These are phyloP conservation scores for Acacia confusa DNA, from an alignment of 306 rosid genomes.

Conservation along the genomic window DNA sequence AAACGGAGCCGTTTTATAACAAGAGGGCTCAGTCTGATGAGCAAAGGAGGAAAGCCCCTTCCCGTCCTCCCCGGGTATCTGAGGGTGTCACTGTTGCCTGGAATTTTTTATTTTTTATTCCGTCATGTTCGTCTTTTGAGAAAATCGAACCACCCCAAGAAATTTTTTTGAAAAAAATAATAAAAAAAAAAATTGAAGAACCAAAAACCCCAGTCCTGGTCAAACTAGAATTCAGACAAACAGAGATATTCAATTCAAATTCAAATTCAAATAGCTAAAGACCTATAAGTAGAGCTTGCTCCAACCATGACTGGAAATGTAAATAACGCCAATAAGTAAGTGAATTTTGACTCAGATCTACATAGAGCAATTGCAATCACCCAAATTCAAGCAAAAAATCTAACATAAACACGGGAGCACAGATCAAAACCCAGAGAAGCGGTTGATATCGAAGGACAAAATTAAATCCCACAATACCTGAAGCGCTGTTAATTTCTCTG, in stretches of 20 bases:
- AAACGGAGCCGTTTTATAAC: no score
- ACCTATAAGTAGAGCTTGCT: not conserved
- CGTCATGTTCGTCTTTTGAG: not conserved
- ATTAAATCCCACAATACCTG: constrained; percentile 47
- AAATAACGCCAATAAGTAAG: not conserved
- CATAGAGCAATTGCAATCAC: not conserved
- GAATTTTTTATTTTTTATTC: not conserved
- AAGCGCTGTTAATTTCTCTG: constrained; percentile 53
- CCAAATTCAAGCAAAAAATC: not conserved
- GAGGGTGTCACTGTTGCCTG: not conserved
- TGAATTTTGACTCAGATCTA: constrained; percentile 1
- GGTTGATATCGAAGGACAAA: not conserved
- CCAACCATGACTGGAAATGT: not conserved
- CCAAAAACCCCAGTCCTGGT: not conserved
- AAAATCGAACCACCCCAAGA: not conserved
- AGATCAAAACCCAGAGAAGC: not conserved
- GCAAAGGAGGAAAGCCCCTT: no score
- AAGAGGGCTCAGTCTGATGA: no score
- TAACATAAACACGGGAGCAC: not conserved
- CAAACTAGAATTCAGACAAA: not conserved
- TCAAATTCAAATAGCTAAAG: not conserved
- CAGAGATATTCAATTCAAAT: not conserved
- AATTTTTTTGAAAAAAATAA: no score
- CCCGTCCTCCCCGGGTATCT: not conserved
- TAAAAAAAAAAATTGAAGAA: not conserved